Conservation (phyloP, 176 grass and related monocot species). For the Phoenix roebelenii region DNA sequence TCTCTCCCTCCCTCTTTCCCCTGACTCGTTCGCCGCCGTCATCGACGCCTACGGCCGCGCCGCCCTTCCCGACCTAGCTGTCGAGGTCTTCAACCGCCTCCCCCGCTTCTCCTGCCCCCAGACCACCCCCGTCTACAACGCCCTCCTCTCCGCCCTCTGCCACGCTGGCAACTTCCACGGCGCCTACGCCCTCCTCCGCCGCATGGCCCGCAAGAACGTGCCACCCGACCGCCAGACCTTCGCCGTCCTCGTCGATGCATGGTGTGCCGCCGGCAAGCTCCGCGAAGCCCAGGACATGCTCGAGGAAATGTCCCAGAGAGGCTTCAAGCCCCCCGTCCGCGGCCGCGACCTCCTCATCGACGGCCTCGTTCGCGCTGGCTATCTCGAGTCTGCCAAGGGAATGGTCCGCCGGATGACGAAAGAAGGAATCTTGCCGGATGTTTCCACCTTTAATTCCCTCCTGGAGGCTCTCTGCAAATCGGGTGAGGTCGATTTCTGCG, state of each 20-base stretch:
- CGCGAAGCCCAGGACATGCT: slow-evolving; percentile 82
- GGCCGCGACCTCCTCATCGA: slow-evolving; percentile 75
- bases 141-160: slow-evolving; percentile 86
- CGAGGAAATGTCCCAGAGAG: slow-evolving; percentile 72
- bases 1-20: slow-evolving; percentile 51
- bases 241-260: slow-evolving; percentile 78
- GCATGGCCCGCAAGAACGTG: slow-evolving; percentile 70
- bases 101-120: slow-evolving; percentile 76
- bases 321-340: slow-evolving; percentile 68
- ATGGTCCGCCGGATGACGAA: slow-evolving; percentile 90
- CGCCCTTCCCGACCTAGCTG: slow-evolving; percentile 50
- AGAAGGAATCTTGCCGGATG: slow-evolving; percentile 82
- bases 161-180: slow-evolving; percentile 56
- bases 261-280: slow-evolving; percentile 86
- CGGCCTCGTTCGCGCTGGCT: slow-evolving; percentile 72
- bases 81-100: slow-evolving; percentile 89
- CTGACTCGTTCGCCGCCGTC: slow-evolving; percentile 55
- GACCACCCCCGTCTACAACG: slow-evolving; percentile 71
- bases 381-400: slow-evolving; percentile 69
- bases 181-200: slow-evolving; percentile 79
- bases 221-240: slow-evolving; percentile 70
- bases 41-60: slow-evolving; percentile 76
- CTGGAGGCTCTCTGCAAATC: slow-evolving; percentile 64
- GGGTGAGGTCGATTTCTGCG: slow-evolving; percentile 49
- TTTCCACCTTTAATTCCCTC: slow-evolving; percentile 81